phyloP scores from a whole-genome alignment of 148 eudicot genomes.

The Fallopia convolvulus region DNA sequence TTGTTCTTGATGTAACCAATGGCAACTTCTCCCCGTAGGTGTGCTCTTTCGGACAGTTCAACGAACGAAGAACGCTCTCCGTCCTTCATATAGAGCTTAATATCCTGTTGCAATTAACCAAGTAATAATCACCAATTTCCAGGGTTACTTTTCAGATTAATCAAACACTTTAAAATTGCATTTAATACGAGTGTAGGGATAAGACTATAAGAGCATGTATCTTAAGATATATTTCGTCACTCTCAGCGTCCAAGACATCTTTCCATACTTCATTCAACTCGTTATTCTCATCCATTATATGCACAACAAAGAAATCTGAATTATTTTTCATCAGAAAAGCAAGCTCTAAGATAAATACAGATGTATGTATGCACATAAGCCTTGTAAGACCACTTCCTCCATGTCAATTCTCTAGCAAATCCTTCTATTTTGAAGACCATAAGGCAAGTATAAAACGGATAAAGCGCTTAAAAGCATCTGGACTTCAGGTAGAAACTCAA shows the following conservation, averaged over 20 bases:
- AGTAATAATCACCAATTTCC: neutral
- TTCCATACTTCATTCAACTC: constrained; percentile 86
- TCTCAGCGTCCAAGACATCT: constrained; percentile 78
- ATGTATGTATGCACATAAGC: too few relatives aligned
- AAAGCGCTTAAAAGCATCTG: too few relatives aligned
- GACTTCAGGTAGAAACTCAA: constrained; percentile 70
- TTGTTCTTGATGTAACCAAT: constrained; percentile 79
- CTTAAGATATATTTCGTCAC: constrained; percentile 90
- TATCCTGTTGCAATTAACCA: constrained; percentile 36
- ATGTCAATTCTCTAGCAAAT: too few relatives aligned
- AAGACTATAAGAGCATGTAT: constrained; percentile 31
- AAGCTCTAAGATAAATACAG: too few relatives aligned
- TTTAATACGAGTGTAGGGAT: neutral
- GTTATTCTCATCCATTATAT: constrained; percentile 68
- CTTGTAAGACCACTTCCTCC: too few relatives aligned
- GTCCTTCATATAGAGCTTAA: constrained; percentile 69
- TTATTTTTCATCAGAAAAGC: too few relatives aligned
- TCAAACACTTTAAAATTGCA: neutral
- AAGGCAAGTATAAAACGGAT: too few relatives aligned
- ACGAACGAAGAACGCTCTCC: constrained; percentile 73
- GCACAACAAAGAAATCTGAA: constrained; percentile 13
- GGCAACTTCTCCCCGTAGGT: constrained; percentile 79
- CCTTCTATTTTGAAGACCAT: too few relatives aligned
- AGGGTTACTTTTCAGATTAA: neutral
- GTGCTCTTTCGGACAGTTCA: constrained; percentile 81